These are phyloP conservation scores for Calendula officinalis DNA, from an alignment of 129 eudicot genomes.

Conservation along the genomic window DNA sequence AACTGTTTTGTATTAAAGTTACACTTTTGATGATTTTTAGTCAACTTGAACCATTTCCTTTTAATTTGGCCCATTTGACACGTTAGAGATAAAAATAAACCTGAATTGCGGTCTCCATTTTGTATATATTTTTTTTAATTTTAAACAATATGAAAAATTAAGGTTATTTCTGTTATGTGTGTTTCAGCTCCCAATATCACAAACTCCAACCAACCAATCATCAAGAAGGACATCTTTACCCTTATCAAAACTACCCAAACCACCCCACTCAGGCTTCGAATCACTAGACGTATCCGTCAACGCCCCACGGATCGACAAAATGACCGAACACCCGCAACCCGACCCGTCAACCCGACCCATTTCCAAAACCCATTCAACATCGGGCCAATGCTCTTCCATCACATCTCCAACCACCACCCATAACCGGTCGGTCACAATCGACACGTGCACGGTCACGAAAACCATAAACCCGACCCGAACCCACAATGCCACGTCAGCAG, in stretches of 20 bases:
- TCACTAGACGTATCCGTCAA: slow-evolving; percentile 90
- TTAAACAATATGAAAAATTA: neutral
- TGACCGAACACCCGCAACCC: slow-evolving; percentile 53
- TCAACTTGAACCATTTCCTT: neutral
- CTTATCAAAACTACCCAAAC: slow-evolving; percentile 16
- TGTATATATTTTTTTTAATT: neutral
- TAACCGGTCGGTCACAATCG: slow-evolving; percentile 63
- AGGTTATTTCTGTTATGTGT: neutral
- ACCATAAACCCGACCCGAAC: slow-evolving; percentile 23
- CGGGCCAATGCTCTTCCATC: slow-evolving; percentile 56
- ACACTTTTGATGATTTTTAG: neutral
- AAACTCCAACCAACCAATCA: slow-evolving; percentile 46
- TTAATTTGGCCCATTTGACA: neutral
- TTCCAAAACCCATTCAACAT: slow-evolving; percentile 45
- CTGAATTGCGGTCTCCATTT: neutral
- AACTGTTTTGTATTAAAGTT: neutral
- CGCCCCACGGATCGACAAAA: slow-evolving; percentile 83
- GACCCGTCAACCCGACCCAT: slow-evolving; percentile 39
- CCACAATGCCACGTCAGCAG: slow-evolving; percentile 32
- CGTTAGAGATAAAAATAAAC: neutral
- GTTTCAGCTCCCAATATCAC: slow-evolving; percentile 67
- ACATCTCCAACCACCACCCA: slow-evolving; percentile 41
- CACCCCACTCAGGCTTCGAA: slow-evolving; percentile 34
- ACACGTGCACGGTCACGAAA: slow-evolving; percentile 67
- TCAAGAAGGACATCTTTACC: slow-evolving; percentile 74